A percentile compares a stretch with the other conserved stretches of the same genome.
These are phyloP conservation scores for Ophiostoma sp. DNA, from an alignment of 2,329 filamentous ascomycete species.

Conservation along the genomic window DNA sequence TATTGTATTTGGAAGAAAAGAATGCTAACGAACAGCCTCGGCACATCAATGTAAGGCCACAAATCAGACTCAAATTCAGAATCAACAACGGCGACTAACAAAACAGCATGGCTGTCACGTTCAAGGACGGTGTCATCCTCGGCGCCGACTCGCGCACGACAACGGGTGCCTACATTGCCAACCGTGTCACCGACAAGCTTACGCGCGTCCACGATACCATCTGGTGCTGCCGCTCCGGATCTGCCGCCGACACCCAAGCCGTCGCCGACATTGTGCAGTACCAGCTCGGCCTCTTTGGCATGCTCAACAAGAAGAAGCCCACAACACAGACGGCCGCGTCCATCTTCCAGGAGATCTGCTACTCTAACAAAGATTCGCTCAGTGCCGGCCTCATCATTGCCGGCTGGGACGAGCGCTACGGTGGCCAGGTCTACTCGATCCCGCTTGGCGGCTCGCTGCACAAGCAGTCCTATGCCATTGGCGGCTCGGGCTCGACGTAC, in stretches of 20 bases:
- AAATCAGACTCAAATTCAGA: no score
- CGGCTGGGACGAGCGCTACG: conserved; percentile 92
- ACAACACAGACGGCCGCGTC: conserved; percentile 93
- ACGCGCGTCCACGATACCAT: conserved; percentile 98
- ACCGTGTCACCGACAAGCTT: conserved; percentile 98
- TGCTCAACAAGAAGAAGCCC: conserved; percentile 81
- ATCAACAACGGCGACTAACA: conserved; percentile 1
- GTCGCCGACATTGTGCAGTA: conserved; percentile 98
- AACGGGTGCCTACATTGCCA: conserved; percentile 96
- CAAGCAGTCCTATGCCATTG: conserved; percentile 94
- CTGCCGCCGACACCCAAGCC: conserved; percentile 94
- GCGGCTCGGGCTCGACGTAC: conserved; percentile 95
- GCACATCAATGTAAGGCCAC: conserved; percentile 79
- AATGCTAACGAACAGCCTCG: conserved; percentile 59
- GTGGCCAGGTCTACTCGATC: conserved; percentile 96
- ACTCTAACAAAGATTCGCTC: conserved; percentile 90
- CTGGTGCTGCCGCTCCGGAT: conserved; percentile 98
- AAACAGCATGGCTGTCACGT: conserved; percentile 92
- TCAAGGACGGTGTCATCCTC: conserved; percentile 96
- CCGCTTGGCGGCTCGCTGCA: conserved; percentile 93
- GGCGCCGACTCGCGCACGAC: conserved; percentile 96
- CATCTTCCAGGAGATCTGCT: conserved; percentile 97
- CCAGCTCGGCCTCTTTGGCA: conserved; percentile 86
- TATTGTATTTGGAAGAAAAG: not conserved
- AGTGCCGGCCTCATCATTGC: conserved; percentile 97